Evolutionary conservation across 1,284 basidiomycete species (phyloP).

Genomic region (Trichosporon sp.): DNA sequence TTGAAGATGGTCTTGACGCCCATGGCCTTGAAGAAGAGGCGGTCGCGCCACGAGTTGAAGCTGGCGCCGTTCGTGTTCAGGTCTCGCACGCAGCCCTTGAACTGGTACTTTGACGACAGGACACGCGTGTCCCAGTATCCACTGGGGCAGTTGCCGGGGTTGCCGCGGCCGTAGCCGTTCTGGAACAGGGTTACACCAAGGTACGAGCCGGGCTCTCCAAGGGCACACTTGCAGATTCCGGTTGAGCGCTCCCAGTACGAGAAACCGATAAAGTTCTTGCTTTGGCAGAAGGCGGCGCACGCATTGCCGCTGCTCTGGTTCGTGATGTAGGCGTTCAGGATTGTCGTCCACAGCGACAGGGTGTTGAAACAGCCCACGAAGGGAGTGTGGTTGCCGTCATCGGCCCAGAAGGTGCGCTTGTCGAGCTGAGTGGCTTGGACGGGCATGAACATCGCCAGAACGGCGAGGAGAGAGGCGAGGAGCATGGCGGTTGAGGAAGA

Average conservation of each 20-base stretch:
- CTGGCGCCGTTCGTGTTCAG: neutral
- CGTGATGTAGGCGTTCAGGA: neutral
- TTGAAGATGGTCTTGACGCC: neutral
- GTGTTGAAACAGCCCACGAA: neutral
- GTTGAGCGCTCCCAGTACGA: neutral
- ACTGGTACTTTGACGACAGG: neutral
- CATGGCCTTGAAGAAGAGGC: neutral
- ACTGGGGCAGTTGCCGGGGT: neutral
- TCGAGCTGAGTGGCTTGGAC: neutral
- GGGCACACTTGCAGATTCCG: neutral
- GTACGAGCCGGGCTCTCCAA: neutral
- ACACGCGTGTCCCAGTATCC: conserved; percentile 1
- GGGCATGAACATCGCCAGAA: neutral
- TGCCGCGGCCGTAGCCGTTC: neutral
- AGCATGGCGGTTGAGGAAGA: too few species aligned
- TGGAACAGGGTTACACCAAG: neutral
- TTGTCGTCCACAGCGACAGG: neutral
- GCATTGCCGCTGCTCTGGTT: neutral
- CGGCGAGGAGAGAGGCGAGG: neutral
- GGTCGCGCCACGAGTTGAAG: neutral
- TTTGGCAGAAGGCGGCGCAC: neutral
- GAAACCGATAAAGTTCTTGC: neutral
- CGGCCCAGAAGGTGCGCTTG: neutral
- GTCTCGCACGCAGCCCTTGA: conserved; percentile 1
- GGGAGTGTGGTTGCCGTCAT: neutral